Conservation (phyloP, 257 asterid genomes). For the Hygrophila difformis region DNA sequence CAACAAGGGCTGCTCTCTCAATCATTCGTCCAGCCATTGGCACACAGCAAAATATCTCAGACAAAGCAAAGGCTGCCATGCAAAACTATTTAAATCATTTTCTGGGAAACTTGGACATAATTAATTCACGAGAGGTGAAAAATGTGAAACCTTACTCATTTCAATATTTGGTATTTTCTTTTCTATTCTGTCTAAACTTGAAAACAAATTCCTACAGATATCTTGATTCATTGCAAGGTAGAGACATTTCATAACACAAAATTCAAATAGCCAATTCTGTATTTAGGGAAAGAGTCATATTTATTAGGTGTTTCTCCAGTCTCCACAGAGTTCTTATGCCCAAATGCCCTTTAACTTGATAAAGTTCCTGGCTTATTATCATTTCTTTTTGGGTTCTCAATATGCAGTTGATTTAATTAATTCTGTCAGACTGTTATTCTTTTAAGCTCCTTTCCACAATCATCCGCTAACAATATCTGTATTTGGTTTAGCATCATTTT, state of each 20-base stretch:
- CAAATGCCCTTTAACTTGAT: slow-evolving; percentile 1
- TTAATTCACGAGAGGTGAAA: slow-evolving; percentile 78
- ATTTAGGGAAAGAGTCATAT: too few relatives aligned
- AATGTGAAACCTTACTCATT: slow-evolving; percentile 17
- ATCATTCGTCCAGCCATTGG: slow-evolving; percentile 84
- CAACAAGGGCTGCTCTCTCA: slow-evolving; percentile 78
- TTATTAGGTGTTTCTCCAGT: too few relatives aligned
- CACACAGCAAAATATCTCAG: slow-evolving; percentile 59
- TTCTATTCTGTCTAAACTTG: background rate
- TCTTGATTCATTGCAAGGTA: background rate
- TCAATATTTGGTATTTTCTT: slow-evolving; percentile 6
- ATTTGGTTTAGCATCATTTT: slow-evolving; percentile 10
- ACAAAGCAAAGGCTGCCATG: slow-evolving; percentile 81
- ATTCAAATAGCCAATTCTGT: background rate
- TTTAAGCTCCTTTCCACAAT: background rate
- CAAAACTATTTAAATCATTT: slow-evolving; percentile 89
- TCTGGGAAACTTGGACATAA: slow-evolving; percentile 77
- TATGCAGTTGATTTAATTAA: background rate
- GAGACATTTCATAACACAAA: background rate
- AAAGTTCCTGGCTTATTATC: background rate
- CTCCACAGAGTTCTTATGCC: background rate
- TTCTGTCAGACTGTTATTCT: slow-evolving; percentile 1
- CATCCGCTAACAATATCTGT: background rate
- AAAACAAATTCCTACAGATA: background rate
- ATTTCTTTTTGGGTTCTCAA: background rate